phyloP scores from a whole-genome alignment of 768 basidiomycete genomes.

The Termitomyces eurrhizus region DNA sequence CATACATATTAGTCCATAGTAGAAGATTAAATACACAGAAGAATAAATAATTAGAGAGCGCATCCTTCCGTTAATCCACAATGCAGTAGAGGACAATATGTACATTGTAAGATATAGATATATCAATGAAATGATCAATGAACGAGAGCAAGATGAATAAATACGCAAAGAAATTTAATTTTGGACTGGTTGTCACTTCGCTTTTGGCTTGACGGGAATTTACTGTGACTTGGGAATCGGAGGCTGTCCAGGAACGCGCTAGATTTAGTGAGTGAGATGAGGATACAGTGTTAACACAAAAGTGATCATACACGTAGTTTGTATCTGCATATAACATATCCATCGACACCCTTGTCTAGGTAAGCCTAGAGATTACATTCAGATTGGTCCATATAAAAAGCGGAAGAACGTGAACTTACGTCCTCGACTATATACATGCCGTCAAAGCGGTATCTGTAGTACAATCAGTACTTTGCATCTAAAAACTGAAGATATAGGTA shows the following conservation, averaged over 20 bases:
- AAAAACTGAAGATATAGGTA: not conserved
- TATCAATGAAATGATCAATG: not conserved
- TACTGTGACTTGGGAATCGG: not conserved
- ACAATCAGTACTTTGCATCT: not conserved
- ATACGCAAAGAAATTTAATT: not conserved
- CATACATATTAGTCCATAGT: not conserved
- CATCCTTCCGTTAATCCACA: not conserved
- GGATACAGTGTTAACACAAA: not conserved
- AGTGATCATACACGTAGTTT: conserved; percentile 21
- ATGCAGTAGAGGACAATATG: not conserved
- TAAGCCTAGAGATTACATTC: conserved; percentile 21
- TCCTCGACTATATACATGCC: conserved; percentile 35
- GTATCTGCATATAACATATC: conserved; percentile 28
- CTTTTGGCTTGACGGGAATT: not conserved
- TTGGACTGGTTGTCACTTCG: not conserved
- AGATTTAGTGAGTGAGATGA: not conserved
- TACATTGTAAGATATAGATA: not conserved
- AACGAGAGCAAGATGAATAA: not conserved
- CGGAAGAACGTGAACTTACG: conserved; percentile 18
- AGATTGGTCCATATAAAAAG: not conserved
- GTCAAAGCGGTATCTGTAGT: conserved; percentile 37
- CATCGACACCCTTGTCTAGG: conserved; percentile 22
- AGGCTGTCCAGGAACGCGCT: conserved; percentile 12
- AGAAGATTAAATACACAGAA: not conserved
- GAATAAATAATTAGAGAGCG: not conserved